Evolutionary conservation across 1,139 yeast genomes (phyloP), one percentile per base, ranked within the genome.

Genomic region (Saccharomyces hybrid): DNA sequence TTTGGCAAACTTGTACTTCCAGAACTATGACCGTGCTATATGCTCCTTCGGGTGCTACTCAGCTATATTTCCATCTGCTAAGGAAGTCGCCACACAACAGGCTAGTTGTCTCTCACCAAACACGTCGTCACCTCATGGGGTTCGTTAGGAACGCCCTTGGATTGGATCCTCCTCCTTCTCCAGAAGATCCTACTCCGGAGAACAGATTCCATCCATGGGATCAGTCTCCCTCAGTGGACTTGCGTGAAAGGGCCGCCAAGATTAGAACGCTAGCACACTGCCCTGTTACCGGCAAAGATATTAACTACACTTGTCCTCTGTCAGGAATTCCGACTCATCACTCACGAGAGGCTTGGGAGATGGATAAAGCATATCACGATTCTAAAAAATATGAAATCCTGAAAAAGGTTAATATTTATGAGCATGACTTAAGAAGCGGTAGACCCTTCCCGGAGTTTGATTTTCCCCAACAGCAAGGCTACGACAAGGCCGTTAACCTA

Each of bases 251-350:
- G 57, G 98, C 98, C 0, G 97, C 96, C 14, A 82, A 84, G 58
- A 93, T 93, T 59, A 80, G 91, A 70, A 86, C 96, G 26, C 78
- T 84, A 58, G 98, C 97, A 6, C 81, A 81, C 65, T 93, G 99
- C 71, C 98, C 98, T 0, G 93, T 91, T 16, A 90, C 98, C 0
- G 78, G 83, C 27, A 81, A 84, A 60, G 84, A 86, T 54, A 90
- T 93, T 57, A 78, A 85, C 62, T 93, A 78, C 71, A 89, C 93
- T 1, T 93, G 99, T 74, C 99, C 99, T 3, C 74, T 81, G 57
- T 86, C 96, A 5, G 99, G 99, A 5, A 90, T 93, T 55, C 99
- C 99, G 28, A 93, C 99, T 5, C 99, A 93, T 70, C 95, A 89
- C 67, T 83, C 89, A 28, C 79, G 79, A 65, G 91, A 85, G 62